Evolutionary conservation across 208 protist species (phyloP).

Genomic region (Wallacemonas sp.): DNA sequence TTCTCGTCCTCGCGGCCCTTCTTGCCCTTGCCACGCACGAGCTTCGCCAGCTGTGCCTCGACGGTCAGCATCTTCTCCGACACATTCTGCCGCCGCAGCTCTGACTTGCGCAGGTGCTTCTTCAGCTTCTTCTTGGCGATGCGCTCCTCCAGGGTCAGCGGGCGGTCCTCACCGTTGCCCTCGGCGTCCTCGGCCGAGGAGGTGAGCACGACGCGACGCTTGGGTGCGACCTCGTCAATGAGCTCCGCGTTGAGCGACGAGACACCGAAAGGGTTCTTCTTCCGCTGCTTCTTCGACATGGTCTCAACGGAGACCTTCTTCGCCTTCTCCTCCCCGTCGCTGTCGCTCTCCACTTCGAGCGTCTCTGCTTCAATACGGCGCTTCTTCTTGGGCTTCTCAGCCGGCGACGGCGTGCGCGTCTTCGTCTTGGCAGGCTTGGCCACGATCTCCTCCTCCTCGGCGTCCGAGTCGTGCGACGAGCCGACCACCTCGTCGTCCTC

Average conservation of each 20-base stretch:
- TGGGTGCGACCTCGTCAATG: constrained; percentile 19
- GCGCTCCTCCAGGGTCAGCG: constrained; percentile 47
- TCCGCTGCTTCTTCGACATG: constrained; percentile 3
- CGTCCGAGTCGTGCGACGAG: constrained; percentile 15
- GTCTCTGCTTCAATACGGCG: constrained; percentile 6
- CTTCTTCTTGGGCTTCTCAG: background rate
- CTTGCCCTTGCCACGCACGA: constrained; percentile 38
- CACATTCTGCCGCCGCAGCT: constrained; percentile 53
- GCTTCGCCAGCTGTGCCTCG: constrained; percentile 46
- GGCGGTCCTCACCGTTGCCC: background rate
- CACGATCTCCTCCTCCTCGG: constrained; percentile 4
- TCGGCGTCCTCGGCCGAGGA: background rate
- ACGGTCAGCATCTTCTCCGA: constrained; percentile 34
- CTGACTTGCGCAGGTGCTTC: constrained; percentile 73
- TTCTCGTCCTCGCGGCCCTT: constrained; percentile 34
- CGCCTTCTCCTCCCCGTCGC: constrained; percentile 17
- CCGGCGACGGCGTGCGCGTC: too few relatives aligned
- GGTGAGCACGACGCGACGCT: constrained; percentile 1
- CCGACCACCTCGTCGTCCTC: constrained; percentile 6
- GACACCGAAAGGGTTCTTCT: constrained; percentile 13
- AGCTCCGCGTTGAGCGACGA: constrained; percentile 49
- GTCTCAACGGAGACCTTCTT: constrained; percentile 7
- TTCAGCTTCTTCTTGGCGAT: constrained; percentile 84
- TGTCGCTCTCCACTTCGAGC: constrained; percentile 8
- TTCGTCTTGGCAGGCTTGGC: too few relatives aligned